phyloP scores from a whole-genome alignment of 1,284 basidiomycete genomes.

The Phellopilus nigrolimitatus region DNA sequence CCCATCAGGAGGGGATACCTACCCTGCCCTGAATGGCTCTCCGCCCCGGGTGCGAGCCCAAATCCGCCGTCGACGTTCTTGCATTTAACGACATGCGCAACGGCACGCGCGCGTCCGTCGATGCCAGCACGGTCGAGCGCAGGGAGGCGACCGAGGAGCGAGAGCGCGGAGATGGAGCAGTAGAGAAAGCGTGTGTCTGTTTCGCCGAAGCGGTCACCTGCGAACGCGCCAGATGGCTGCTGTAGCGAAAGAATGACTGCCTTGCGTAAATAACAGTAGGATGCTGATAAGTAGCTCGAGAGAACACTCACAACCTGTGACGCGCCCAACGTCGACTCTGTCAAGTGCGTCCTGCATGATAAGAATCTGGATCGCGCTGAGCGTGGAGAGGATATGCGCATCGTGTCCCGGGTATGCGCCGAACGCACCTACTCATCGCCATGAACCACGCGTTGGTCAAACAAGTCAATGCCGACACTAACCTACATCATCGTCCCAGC shows the following conservation, averaged over 20 bases:
- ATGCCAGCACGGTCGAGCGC: conserved; percentile 31
- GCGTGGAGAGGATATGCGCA: conserved; percentile 81
- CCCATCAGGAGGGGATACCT: conserved; percentile 22
- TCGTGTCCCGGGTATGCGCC: conserved; percentile 93
- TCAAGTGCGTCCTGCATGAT: conserved; percentile 81
- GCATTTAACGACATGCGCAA: conserved; percentile 73
- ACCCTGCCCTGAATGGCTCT: conserved; percentile 94
- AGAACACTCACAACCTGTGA: conserved; percentile 65
- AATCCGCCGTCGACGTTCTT: conserved; percentile 97
- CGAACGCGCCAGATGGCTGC: conserved; percentile 81
- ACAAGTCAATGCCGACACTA: conserved; percentile 25
- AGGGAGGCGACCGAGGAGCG: conserved; percentile 68
- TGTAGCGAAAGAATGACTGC: conserved; percentile 82
- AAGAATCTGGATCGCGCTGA: conserved; percentile 91
- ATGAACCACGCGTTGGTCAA: conserved; percentile 19
- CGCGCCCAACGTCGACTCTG: conserved; percentile 60
- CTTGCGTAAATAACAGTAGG: conserved; percentile 1
- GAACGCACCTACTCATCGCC: conserved; percentile 65
- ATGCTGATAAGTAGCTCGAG: neutral
- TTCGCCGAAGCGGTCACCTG: conserved; percentile 89
- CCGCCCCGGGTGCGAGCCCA: conserved; percentile 77
- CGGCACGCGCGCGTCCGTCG: conserved; percentile 49
- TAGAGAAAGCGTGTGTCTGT: conserved; percentile 90
- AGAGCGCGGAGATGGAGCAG: conserved; percentile 78
- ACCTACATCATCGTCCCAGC: conserved; percentile 91